phyloP scores from a whole-genome alignment of 129 eudicot genomes.

The Silybum marianum region DNA sequence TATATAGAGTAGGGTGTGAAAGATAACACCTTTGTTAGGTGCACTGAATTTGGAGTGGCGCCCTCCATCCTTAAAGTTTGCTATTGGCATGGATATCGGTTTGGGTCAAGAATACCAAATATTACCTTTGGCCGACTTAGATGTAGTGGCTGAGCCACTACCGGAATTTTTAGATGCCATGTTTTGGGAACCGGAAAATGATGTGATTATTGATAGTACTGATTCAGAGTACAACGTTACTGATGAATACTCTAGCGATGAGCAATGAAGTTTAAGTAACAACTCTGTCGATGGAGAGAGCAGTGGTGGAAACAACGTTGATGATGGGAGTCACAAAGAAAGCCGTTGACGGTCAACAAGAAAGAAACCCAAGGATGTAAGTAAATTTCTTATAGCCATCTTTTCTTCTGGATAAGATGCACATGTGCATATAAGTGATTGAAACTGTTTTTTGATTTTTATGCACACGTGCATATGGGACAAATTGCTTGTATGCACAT shows the following conservation, averaged over 20 bases:
- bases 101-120: constrained; percentile 81
- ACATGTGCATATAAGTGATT: too few species aligned
- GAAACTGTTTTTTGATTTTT: too few species aligned
- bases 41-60: constrained; percentile 87
- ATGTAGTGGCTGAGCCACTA: constrained; percentile 65
- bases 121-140: constrained; percentile 84
- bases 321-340: constrained; percentile 36
- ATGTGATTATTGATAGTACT: constrained; percentile 67
- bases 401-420: neutral
- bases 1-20: too few species aligned
- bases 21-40: too few species aligned
- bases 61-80: constrained; percentile 70
- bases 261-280: constrained; percentile 46
- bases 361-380: constrained; percentile 61
- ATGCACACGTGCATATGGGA: too few species aligned
- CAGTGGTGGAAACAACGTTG: constrained; percentile 38
- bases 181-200: constrained; percentile 87
- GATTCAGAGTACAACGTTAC: constrained; percentile 85
- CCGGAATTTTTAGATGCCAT: constrained; percentile 83
- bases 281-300: constrained; percentile 58
- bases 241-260: constrained; percentile 70
- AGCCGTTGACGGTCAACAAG: constrained; percentile 71
- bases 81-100: constrained; percentile 80
- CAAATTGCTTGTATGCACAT: too few species aligned
- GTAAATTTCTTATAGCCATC: constrained; percentile 24